Percentiles rank a stretch among this genome's conserved stretches.
Evolutionary conservation across 1,284 basidiomycete species (phyloP).

Genomic region (Papiliotrema nemorosa): DNA sequence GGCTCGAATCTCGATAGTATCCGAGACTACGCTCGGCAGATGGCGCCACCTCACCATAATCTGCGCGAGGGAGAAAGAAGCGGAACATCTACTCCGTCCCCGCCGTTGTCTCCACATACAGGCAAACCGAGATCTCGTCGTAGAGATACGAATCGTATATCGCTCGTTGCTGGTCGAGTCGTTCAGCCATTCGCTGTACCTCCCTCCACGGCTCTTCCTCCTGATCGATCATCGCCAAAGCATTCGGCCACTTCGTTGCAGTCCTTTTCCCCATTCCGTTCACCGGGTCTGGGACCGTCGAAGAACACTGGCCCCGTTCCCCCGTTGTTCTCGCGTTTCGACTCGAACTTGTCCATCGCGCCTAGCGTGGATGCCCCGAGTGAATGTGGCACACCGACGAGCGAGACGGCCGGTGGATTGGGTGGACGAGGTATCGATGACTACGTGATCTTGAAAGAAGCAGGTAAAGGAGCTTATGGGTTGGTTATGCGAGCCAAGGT

Average conservation of each 20-base stretch:
- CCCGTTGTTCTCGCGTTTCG: constrained; percentile 22
- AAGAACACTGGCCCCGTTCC: constrained; percentile 4
- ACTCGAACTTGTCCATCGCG: constrained; percentile 40
- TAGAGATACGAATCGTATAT: constrained; percentile 43
- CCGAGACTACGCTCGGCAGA: constrained; percentile 16
- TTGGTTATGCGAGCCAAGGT: constrained; percentile 87
- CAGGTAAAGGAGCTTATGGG: constrained; percentile 95
- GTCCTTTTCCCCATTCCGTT: constrained; percentile 47
- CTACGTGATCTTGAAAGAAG: constrained; percentile 72
- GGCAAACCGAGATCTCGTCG: constrained; percentile 36
- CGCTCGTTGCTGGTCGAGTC: constrained; percentile 46
- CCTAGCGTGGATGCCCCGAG: constrained; percentile 43
- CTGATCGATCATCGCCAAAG: constrained; percentile 7
- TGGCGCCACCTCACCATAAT: constrained; percentile 3
- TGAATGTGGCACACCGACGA: constrained; percentile 38
- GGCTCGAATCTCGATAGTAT: constrained; percentile 28
- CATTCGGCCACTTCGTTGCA: constrained; percentile 25
- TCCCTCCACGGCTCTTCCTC: constrained; percentile 32
- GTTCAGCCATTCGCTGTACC: constrained; percentile 45
- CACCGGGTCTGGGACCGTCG: constrained; percentile 7
- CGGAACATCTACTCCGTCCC: constrained; percentile 6
- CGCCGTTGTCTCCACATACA: constrained; percentile 20
- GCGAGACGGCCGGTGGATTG: constrained; percentile 40
- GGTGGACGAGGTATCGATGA: constrained; percentile 49
- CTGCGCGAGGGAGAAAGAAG: not conserved